phyloP scores from a whole-genome alignment of 768 basidiomycete genomes.

The Roridomyces roridus region DNA sequence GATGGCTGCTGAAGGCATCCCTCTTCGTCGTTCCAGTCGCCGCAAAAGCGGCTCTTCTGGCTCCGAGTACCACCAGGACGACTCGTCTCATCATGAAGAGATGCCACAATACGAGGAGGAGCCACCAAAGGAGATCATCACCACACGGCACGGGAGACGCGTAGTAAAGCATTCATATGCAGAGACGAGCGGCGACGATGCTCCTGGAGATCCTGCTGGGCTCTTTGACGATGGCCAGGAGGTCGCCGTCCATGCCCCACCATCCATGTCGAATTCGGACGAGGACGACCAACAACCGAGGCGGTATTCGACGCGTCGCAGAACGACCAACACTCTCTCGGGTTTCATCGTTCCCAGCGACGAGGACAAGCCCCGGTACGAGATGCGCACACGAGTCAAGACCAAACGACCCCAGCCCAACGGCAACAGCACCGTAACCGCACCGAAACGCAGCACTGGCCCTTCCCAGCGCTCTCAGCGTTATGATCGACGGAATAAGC shows the following conservation, averaged over 20 bases:
- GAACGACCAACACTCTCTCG: constrained; percentile 29
- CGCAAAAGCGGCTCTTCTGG: constrained; percentile 45
- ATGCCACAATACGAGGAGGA: constrained; percentile 42
- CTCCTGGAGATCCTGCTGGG: constrained; percentile 32
- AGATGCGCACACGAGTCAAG: constrained; percentile 47
- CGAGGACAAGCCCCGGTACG: constrained; percentile 50
- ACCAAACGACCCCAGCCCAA: constrained; percentile 15
- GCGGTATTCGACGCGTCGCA: constrained; percentile 23
- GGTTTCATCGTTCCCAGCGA: constrained; percentile 50
- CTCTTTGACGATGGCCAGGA: constrained; percentile 32
- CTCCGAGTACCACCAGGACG: constrained; percentile 57
- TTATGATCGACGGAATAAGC: constrained; percentile 55
- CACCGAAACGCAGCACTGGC: constrained; percentile 17
- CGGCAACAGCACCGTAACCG: constrained; percentile 20
- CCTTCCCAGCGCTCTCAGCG: constrained; percentile 32
- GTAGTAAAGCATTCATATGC: constrained; percentile 45
- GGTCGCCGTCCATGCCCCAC: constrained; percentile 4
- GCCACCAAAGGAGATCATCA: constrained; percentile 25
- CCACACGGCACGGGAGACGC: constrained; percentile 47
- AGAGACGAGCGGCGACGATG: constrained; percentile 56
- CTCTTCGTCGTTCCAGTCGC: constrained; percentile 43
- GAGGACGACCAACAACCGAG: constrained; percentile 29
- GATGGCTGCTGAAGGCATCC: not conserved
- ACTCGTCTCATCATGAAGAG: constrained; percentile 46
- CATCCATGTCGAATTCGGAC: constrained; percentile 7